Conservation (phyloP, 148 eudicot genomes). For the Beta vulgaris region DNA sequence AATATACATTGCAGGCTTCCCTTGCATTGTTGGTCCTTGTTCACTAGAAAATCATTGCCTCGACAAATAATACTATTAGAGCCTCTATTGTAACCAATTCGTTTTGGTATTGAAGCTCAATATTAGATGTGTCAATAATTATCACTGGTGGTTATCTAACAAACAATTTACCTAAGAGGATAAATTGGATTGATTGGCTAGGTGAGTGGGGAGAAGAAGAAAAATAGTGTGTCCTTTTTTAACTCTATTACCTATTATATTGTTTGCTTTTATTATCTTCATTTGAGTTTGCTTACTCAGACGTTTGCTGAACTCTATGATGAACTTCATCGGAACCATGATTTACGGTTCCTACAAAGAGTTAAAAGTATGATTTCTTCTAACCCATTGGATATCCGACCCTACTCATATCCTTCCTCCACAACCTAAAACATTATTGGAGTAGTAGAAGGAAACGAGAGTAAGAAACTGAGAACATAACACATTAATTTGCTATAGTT, state of each 20-base stretch:
- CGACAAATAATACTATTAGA: no score
- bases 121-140: not conserved
- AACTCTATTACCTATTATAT: not conserved
- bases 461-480: no score
- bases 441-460: no score
- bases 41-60: not conserved
- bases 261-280: not conserved
- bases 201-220: not conserved
- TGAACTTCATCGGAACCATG: not conserved
- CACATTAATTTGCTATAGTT: no score
- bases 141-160: not conserved
- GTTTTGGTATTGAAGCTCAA: not conserved
- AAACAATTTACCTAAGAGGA: not conserved
- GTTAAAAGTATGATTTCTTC: no score
- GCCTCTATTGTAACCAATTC: not conserved
- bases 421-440: no score
- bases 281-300: not conserved
- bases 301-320: no score
- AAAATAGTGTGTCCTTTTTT: not conserved
- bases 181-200: not conserved
- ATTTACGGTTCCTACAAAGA: not conserved
- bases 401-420: no score
- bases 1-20: not conserved
- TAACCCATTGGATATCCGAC: no score
- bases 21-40: no score